A percentile compares a stretch with the other conserved stretches of the same genome.
Evolutionary conservation across 306 rosid species (phyloP).

Genomic region (Quercus agrifolia): DNA sequence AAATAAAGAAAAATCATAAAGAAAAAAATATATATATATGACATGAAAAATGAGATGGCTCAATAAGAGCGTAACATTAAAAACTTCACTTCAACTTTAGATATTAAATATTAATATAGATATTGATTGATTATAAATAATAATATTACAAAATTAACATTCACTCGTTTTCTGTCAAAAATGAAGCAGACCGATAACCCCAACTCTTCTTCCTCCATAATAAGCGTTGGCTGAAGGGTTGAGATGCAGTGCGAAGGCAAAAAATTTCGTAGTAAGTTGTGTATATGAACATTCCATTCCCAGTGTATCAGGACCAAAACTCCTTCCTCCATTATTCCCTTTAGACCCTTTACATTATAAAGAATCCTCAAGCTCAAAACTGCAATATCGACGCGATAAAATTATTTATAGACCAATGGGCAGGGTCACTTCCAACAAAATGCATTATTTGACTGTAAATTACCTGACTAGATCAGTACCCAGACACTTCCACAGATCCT

Average conservation of each 20-base stretch:
- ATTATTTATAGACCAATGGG: background rate
- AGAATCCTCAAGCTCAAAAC: background rate
- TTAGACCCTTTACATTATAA: background rate
- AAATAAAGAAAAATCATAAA: too few relatives aligned
- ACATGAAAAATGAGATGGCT: too few relatives aligned
- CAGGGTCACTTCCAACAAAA: background rate
- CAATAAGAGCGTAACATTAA: too few relatives aligned
- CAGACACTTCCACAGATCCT: background rate
- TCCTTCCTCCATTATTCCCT: background rate
- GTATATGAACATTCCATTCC: background rate
- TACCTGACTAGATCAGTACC: background rate
- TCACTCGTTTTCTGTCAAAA: background rate
- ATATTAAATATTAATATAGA: too few relatives aligned
- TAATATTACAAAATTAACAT: background rate
- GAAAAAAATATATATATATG: too few relatives aligned
- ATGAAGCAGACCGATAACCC: background rate
- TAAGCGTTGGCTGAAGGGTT: background rate
- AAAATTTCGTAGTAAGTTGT: too few relatives aligned
- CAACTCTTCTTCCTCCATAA: background rate
- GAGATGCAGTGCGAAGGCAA: background rate
- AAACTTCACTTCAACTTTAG: too few relatives aligned
- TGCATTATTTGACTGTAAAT: background rate
- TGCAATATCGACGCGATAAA: background rate
- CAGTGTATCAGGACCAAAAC: background rate
- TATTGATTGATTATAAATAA: too few relatives aligned